These are phyloP conservation scores for Mikania micrantha DNA, from an alignment of 129 eudicot genomes.

Conservation along the genomic window DNA sequence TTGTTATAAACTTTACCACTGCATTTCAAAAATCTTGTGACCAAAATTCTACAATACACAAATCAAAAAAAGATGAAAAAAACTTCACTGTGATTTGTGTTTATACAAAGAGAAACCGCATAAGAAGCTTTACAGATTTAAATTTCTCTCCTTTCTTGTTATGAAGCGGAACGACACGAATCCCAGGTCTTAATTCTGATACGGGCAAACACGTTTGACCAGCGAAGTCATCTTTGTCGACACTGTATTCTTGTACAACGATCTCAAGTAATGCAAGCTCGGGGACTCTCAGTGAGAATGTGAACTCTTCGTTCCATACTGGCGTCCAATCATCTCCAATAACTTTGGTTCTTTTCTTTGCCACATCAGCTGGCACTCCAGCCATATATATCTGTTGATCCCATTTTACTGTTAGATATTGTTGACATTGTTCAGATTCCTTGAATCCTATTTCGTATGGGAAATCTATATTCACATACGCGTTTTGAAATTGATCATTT, in stretches of 20 bases:
- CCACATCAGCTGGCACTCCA: constrained; percentile 59
- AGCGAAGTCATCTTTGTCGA: constrained; percentile 72
- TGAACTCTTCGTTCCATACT: constrained; percentile 74
- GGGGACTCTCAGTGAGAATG: constrained; percentile 58
- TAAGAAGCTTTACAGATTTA: constrained; percentile 65
- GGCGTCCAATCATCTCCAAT: constrained; percentile 79
- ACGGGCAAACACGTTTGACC: constrained; percentile 83
- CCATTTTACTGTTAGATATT: constrained; percentile 27
- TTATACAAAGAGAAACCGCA: constrained; percentile 57
- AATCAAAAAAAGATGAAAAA: constrained; percentile 1
- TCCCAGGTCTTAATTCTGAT: constrained; percentile 65
- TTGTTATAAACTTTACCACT: not conserved
- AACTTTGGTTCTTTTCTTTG: constrained; percentile 56
- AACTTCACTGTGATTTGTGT: not conserved
- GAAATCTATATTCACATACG: not conserved
- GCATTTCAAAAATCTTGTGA: not conserved
- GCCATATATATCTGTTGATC: constrained; percentile 38
- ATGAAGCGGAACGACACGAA: constrained; percentile 63
- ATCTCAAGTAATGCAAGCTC: constrained; percentile 74
- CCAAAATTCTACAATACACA: not conserved
- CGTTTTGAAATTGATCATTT: too few species aligned
- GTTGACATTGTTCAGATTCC: not conserved
- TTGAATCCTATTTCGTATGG: not conserved
- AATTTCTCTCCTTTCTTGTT: constrained; percentile 64
- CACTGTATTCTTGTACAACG: constrained; percentile 66